Conservation (phyloP, 805 yeast species). For the Blastobotrys attinorum region DNA sequence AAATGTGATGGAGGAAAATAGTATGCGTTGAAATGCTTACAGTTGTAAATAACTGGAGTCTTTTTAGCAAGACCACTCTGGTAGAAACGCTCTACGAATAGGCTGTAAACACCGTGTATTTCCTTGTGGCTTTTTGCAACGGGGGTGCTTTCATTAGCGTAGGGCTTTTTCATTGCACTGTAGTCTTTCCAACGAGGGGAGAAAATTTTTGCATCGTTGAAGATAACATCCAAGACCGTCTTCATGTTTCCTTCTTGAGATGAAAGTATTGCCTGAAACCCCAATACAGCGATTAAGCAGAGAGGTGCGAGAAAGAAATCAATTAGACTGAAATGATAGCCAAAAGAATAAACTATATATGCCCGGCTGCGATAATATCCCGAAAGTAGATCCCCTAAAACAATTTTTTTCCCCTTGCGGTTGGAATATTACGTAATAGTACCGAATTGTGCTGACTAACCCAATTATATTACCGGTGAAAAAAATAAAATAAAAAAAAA, state of each 20-base stretch:
- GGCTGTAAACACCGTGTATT: slow-evolving; percentile 9
- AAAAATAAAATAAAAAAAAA: too few relatives aligned
- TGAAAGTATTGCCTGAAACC: too few relatives aligned
- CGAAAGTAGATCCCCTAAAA: too few relatives aligned
- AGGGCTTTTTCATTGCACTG: background rate
- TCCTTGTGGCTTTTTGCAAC: background rate
- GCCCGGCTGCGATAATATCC: too few relatives aligned
- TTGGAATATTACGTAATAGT: background rate
- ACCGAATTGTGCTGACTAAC: too few relatives aligned
- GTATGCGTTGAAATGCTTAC: slow-evolving; percentile 10
- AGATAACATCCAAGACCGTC: background rate
- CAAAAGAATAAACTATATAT: too few relatives aligned
- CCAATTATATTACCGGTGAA: too few relatives aligned
- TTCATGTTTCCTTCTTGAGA: too few relatives aligned
- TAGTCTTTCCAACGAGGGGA: background rate
- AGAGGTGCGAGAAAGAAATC: too few relatives aligned
- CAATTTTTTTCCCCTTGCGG: background rate
- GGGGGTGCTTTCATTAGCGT: slow-evolving; percentile 5
- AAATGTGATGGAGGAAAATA: slow-evolving; percentile 18
- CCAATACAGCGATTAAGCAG: too few relatives aligned
- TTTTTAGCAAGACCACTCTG: background rate
- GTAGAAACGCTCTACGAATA: slow-evolving; percentile 8
- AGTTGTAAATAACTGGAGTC: slow-evolving; percentile 9
- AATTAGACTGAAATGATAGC: too few relatives aligned
- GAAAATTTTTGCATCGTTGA: background rate